Evolutionary conservation across 1,139 yeast genomes (phyloP).

Genomic region (Yamadazyma spencermartinsiae): DNA sequence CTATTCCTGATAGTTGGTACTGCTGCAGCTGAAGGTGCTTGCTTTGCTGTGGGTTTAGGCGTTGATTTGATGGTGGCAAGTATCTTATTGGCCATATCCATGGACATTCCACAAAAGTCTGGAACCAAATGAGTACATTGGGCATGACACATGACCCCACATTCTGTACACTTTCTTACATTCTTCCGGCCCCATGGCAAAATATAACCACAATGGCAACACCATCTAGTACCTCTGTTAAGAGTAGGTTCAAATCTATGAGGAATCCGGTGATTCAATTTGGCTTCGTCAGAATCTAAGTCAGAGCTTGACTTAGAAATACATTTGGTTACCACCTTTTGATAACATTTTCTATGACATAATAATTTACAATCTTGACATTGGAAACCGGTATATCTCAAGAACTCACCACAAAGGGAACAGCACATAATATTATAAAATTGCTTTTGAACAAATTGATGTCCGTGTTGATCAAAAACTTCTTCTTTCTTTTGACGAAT

Average conservation of each 20-base stretch:
- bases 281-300: conserved; percentile 76
- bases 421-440: conserved; percentile 96
- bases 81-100: conserved; percentile 94
- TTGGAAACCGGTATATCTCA: conserved; percentile 91
- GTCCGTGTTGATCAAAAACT: conserved; percentile 94
- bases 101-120: conserved; percentile 97
- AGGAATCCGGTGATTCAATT: conserved; percentile 93
- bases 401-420: conserved; percentile 93
- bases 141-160: conserved; percentile 93
- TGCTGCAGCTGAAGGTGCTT: conserved; percentile 6
- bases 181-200: conserved; percentile 93
- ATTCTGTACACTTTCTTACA: conserved; percentile 92
- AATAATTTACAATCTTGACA: conserved; percentile 94
- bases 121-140: conserved; percentile 94
- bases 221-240: conserved; percentile 97
- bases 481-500: conserved; percentile 94
- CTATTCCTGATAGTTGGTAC: background rate
- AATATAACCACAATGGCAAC: conserved; percentile 97
- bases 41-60: conserved; percentile 39
- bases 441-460: conserved; percentile 92
- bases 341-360: conserved; percentile 93
- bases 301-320: conserved; percentile 89
- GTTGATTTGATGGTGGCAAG: conserved; percentile 82
- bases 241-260: conserved; percentile 90
- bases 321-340: conserved; percentile 93